Percentiles rank a stretch among this genome's conserved stretches.
phyloP scores from a whole-genome alignment of 1,284 basidiomycete species.

The Trametes polyzona region DNA sequence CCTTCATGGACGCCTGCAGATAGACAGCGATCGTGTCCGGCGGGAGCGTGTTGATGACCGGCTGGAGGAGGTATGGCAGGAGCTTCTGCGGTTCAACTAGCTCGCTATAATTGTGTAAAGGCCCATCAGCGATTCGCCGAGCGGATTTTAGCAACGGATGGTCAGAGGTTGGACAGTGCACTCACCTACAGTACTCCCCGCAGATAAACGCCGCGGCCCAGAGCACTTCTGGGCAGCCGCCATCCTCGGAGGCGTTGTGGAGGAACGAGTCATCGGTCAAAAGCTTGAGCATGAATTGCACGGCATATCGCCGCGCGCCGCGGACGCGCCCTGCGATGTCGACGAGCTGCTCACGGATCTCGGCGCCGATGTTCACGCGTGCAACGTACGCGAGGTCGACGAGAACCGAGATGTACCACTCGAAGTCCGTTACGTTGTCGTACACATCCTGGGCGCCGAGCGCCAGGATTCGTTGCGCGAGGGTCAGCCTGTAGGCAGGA shows the following conservation, averaged over 20 bases:
- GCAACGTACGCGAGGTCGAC: conserved; percentile 89
- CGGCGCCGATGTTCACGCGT: conserved; percentile 72
- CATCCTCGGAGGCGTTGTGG: conserved; percentile 59
- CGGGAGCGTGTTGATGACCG: conserved; percentile 54
- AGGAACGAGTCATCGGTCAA: conserved; percentile 80
- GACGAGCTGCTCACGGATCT: conserved; percentile 83
- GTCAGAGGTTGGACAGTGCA: conserved; percentile 22
- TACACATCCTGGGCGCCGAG: conserved; percentile 87
- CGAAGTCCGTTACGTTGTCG: conserved; percentile 88
- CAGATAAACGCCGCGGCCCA: conserved; percentile 96
- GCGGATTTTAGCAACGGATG: background rate
- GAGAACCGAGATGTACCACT: conserved; percentile 96
- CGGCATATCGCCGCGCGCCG: conserved; percentile 77
- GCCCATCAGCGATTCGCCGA: background rate
- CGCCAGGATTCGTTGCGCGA: conserved; percentile 80
- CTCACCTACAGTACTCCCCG: conserved; percentile 88
- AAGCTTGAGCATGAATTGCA: conserved; percentile 80
- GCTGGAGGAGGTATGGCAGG: conserved; percentile 68
- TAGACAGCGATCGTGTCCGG: conserved; percentile 74
- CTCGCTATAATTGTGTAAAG: no score
- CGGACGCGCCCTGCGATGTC: conserved; percentile 87
- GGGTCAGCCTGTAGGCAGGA: conserved; percentile 81
- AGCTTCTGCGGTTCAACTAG: conserved; percentile 72
- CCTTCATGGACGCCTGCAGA: conserved; percentile 83
- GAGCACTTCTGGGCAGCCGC: conserved; percentile 79